Conservation (phyloP, 2,329 filamentous ascomycete genomes). For the Phialophora tarda region DNA sequence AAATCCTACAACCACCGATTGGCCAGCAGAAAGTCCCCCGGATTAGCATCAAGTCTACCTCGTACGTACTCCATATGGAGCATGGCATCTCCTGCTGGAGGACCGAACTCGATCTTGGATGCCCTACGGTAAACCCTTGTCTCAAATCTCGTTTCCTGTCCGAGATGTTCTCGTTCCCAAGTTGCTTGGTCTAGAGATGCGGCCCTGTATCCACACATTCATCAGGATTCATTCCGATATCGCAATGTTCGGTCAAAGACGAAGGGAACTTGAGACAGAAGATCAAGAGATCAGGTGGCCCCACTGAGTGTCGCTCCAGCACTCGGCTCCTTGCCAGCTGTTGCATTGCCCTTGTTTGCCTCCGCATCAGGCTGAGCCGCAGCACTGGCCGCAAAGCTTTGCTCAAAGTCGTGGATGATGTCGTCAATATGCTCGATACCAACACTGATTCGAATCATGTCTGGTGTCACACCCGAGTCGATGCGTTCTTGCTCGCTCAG, state of each 20-base stretch:
- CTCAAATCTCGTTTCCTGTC: not conserved
- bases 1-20: conserved; percentile 13
- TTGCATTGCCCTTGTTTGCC: conserved; percentile 34
- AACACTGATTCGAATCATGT: conserved; percentile 88
- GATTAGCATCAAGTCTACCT: not conserved
- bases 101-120: not conserved
- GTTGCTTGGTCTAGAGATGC: conserved; percentile 27
- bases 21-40: conserved; percentile 1
- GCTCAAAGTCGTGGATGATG: conserved; percentile 88
- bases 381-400: conserved; percentile 70
- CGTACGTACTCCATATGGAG: too few species aligned
- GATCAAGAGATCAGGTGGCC: conserved; percentile 34
- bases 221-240: conserved; percentile 28
- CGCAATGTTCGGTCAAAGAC: conserved; percentile 15
- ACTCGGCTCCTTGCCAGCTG: conserved; percentile 26
- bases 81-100: not conserved
- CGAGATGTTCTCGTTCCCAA: not conserved
- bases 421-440: conserved; percentile 93
- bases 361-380: conserved; percentile 33
- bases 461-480: conserved; percentile 77
- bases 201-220: conserved; percentile 26
- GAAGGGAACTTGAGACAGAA: conserved; percentile 5
- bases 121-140: not conserved
- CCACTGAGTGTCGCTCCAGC: conserved; percentile 39
- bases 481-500: conserved; percentile 76